phyloP scores from a whole-genome alignment of 2,329 filamentous ascomycete species.

The Beauveria sp. region DNA sequence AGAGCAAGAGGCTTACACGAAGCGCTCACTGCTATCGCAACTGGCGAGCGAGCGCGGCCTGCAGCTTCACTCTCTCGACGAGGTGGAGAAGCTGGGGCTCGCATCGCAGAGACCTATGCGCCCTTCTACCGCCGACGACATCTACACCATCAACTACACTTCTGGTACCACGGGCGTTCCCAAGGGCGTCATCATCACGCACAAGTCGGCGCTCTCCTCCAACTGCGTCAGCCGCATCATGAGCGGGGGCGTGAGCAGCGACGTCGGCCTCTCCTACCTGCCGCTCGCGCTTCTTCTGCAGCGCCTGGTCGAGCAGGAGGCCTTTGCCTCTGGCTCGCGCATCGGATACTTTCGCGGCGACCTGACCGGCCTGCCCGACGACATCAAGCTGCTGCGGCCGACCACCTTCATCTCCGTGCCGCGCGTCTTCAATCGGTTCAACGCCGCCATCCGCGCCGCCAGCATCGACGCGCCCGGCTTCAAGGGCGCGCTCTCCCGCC shows the following conservation, averaged over 20 bases:
- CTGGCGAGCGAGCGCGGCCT: slow-evolving; percentile 70
- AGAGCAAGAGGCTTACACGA: slow-evolving; percentile 70
- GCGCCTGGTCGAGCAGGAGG: slow-evolving; percentile 70
- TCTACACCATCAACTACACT: slow-evolving; percentile 86
- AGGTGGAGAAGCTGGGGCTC: slow-evolving; percentile 76
- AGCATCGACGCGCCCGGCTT: slow-evolving; percentile 75
- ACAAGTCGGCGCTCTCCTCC: slow-evolving; percentile 71
- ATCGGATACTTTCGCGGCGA: slow-evolving; percentile 95
- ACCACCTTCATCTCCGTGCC: slow-evolving; percentile 84
- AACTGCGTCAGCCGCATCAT: slow-evolving; percentile 53
- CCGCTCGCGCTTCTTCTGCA: slow-evolving; percentile 93
- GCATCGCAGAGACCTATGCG: slow-evolving; percentile 62
- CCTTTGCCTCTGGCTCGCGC: slow-evolving; percentile 61
- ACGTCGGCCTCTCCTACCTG: slow-evolving; percentile 76
- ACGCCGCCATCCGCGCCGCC: slow-evolving; percentile 68
- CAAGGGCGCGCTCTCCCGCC: slow-evolving; percentile 72
- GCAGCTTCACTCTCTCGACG: slow-evolving; percentile 66
- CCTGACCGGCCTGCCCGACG: slow-evolving; percentile 76
- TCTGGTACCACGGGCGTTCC: slow-evolving; percentile 77
- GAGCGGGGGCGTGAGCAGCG: slow-evolving; percentile 42
- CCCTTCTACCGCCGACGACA: slow-evolving; percentile 65
- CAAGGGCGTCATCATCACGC: slow-evolving; percentile 78
- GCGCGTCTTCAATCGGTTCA: slow-evolving; percentile 85
- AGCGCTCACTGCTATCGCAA: slow-evolving; percentile 67
- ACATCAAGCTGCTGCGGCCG: slow-evolving; percentile 79